Percentiles rank a stretch among this genome's conserved stretches.
phyloP scores from a whole-genome alignment of 202 grass and related monocot genomes.

The Zizania palustris region DNA sequence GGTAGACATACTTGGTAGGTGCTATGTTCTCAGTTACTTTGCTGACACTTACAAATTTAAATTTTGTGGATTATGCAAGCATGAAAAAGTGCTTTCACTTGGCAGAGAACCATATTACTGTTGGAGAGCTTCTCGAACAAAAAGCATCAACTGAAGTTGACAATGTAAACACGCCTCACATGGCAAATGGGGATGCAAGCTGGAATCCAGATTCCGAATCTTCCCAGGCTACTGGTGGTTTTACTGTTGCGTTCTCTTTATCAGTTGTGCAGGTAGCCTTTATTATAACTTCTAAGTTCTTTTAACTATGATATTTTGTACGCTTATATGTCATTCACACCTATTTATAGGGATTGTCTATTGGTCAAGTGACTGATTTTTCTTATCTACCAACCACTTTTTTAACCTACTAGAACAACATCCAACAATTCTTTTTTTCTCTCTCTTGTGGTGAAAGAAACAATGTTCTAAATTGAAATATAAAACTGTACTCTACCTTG shows the following conservation, averaged over 20 bases:
- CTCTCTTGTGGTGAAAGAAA: too few species aligned
- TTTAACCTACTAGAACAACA: too few species aligned
- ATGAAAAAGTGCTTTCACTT: conserved; percentile 39
- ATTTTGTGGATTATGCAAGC: conserved; percentile 35
- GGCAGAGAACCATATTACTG: conserved; percentile 89
- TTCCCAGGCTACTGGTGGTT: conserved; percentile 89
- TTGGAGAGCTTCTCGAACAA: conserved; percentile 92
- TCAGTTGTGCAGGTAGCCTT: conserved; percentile 83
- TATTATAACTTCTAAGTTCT: neutral
- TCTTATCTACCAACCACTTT: too few species aligned
- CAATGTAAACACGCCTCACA: conserved; percentile 65
- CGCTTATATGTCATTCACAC: too few species aligned
- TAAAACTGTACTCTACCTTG: too few species aligned
- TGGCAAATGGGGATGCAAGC: conserved; percentile 55
- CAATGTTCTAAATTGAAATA: too few species aligned
- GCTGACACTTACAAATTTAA: conserved; percentile 37
- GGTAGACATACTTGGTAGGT: conserved; percentile 82
- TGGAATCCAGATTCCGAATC: conserved; percentile 90
- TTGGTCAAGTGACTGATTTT: too few species aligned
- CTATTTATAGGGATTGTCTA: too few species aligned
- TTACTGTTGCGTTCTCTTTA: conserved; percentile 83
- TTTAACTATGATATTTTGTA: too few species aligned
- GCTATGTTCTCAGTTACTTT: conserved; percentile 40
- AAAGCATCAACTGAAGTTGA: conserved; percentile 73
- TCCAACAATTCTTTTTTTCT: too few species aligned